phyloP scores from a whole-genome alignment of 257 asterid species.

The Scutellaria galericulata region DNA sequence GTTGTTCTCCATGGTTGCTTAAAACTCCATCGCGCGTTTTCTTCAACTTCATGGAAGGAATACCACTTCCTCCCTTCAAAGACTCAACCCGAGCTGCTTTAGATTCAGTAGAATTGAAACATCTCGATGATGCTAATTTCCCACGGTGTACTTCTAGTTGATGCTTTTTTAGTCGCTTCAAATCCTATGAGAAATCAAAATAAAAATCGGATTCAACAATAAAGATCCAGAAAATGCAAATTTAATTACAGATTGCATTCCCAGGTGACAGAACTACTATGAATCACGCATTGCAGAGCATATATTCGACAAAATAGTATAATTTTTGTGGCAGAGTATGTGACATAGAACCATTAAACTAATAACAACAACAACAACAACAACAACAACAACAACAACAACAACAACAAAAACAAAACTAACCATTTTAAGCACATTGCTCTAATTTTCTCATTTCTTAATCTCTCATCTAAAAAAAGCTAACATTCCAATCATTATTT shows the following conservation, averaged over 20 bases:
- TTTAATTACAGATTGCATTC: neutral
- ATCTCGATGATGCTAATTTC: constrained; percentile 9
- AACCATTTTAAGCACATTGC: too few relatives aligned
- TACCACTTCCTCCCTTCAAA: neutral
- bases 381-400: too few relatives aligned
- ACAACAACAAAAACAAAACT: too few relatives aligned
- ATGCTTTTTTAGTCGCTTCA: constrained; percentile 32
- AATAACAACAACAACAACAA: too few relatives aligned
- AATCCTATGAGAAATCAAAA: constrained; percentile 3
- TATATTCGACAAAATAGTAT: neutral
- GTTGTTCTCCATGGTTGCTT: constrained; percentile 15
- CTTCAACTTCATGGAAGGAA: constrained; percentile 27
- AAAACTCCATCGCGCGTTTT: neutral
- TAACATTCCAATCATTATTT: too few relatives aligned
- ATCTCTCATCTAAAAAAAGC: too few relatives aligned
- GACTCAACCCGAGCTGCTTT: constrained; percentile 22
- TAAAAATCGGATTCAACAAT: neutral
- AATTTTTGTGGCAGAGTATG: neutral
- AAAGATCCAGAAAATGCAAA: neutral
- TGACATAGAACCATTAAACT: neutral
- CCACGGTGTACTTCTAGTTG: constrained; percentile 1
- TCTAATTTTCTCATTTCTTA: too few relatives aligned
- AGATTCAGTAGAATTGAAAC: neutral
- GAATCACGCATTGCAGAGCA: neutral
- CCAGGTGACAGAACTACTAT: constrained; percentile 2